Evolutionary conservation across 139 green algal genomes (phyloP), one percentile per base, ranked within the genome.

Genomic region (Spirogloea muscicola): DNA sequence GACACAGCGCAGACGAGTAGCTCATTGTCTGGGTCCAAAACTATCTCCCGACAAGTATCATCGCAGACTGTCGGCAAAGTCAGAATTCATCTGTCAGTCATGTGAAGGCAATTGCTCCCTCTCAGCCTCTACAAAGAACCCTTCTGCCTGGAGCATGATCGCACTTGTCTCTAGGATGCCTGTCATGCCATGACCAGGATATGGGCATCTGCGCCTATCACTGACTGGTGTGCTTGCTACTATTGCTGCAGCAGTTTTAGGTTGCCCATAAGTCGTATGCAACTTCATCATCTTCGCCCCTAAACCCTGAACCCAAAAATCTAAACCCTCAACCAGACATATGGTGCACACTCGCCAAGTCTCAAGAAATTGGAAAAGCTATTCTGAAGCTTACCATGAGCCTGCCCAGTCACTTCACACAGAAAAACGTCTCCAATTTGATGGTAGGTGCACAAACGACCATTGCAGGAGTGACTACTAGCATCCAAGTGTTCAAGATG

Each of bases 351-450:
- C 16, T 51, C 43, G 10, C 43, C 10, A 16, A 51, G 13, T 16
- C 10, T 10, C 43, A 10, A 51, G 43, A 10, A 10, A 51, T 10
- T 51, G 13, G 16, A 16, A 10, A 51, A 10, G 43, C 43, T 25
- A 25, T 10, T 25, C 43, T 16, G 43, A 51, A 25, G 43, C 59
- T 49, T 7, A 68, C 59, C 59, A 48, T 81, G 73, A 27, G 68
- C 68, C 27, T 38, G 46, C n/a, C 73, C 73, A 18, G 73, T 81
- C 43, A 37, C 49, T 33, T 81, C 73, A 38, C 73, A 81, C 33
- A 81, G 42, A 3, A 77, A 81, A 16, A 81, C 73, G 31, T 81
- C 72, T 18, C 52, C 66, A 9, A 81, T 81, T 9, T 33, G 73
- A 10, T 81, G 73, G n/a, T 60, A 74, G 3, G 43, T 49, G 36